Evolutionary conservation across 306 rosid genomes (phyloP).

Genomic region (Lotus japonicus): DNA sequence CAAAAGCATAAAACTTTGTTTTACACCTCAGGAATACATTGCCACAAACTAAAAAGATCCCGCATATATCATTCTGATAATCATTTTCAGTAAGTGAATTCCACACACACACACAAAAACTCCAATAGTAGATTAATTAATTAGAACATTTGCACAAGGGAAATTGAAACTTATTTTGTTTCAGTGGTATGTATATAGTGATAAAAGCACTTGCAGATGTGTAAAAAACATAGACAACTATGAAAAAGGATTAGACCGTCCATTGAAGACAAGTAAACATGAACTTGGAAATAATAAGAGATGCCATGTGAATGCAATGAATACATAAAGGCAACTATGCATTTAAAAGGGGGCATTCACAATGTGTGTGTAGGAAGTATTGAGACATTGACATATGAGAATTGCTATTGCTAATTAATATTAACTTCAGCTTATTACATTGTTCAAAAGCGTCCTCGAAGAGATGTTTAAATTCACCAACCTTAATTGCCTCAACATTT

Average conservation of each 20-base stretch:
- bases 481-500: slow-evolving; percentile 93
- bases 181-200: neutral
- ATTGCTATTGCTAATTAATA: neutral
- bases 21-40: neutral
- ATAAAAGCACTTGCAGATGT: slow-evolving; percentile 1
- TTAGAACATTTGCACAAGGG: neutral
- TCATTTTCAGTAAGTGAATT: slow-evolving; percentile 13
- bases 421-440: neutral
- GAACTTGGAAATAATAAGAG: slow-evolving; percentile 1
- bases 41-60: neutral
- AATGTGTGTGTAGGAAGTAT: neutral
- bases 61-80: neutral
- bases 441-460: slow-evolving; percentile 13
- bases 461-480: slow-evolving; percentile 36
- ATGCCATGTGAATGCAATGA: neutral
- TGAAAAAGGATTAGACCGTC: neutral
- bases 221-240: neutral
- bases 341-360: slow-evolving; percentile 13
- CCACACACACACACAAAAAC: neutral
- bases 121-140: neutral
- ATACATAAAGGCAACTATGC: slow-evolving; percentile 2
- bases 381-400: slow-evolving; percentile 1
- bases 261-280: neutral
- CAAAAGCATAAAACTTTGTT: slow-evolving; percentile 5
- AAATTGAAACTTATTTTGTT: neutral